Evolutionary conservation across 208 protist genomes (phyloP), one percentile per base, ranked within the genome.

Genomic region (Crithidia brevicula): DNA sequence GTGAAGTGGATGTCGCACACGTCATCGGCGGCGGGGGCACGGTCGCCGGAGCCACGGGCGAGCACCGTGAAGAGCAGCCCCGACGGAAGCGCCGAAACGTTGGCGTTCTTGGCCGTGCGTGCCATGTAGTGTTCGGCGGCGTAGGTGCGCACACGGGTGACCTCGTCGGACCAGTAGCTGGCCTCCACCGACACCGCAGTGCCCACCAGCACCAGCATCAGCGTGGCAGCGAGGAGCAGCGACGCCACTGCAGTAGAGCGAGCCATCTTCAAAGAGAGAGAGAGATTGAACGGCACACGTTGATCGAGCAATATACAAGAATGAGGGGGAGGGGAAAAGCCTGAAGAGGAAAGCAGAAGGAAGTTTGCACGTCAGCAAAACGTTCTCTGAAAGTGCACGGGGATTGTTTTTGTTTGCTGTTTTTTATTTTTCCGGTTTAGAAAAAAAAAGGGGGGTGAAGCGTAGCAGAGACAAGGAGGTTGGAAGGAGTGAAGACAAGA

Each of bases 1-100:
- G 69, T 81, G 83, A 94, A 96, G 71, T 92, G 86, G 4, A 94
- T 64, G 27, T 86, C 72, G 63, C 91, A 96, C 25, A 63, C 58
- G 43, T 91, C 86, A 31, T 86, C 53, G 18, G 54, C 31, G 11
- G 67, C 69, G 18, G 91, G 81, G 3, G 84, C 73, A 16, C 76
- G 76, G 43, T 75, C 81, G 30, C 88, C 88, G 8, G 45, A 62
- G 36, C 91, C 91, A 27, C 73, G 76, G 11, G 54, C 53, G 20
- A 85, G 42, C 0, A 92, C 60, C 1, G 82, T 85, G 38, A 93
- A 69, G 52, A 93, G 77, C 28, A 96, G 59, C 4, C 91, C 91
- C 5, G 88, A 94, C 1, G 88, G 88, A 30, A 96, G 81, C 42
- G 49, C 77, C n/a, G 83, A 79, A 33, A 86, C 82, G 60, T 83